These are phyloP conservation scores for Fusarium illudens DNA, from an alignment of 2,329 filamentous ascomycete genomes.

Conservation along the genomic window DNA sequence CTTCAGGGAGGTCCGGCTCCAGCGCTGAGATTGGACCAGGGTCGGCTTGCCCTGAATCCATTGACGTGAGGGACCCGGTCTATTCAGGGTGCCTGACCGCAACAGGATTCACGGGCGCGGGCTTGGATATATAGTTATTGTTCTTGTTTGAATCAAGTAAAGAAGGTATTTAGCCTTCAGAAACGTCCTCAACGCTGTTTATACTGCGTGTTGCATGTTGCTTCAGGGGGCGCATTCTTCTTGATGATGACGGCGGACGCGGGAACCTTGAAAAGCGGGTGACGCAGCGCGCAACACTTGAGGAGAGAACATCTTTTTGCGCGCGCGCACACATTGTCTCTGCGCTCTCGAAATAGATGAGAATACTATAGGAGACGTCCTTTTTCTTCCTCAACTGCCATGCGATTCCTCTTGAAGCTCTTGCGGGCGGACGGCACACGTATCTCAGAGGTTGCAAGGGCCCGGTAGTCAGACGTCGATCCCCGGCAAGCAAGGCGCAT, in stretches of 20 bases:
- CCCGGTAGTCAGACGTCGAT: conserved; percentile 34
- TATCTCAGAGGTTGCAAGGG: conserved; percentile 33
- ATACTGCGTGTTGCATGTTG: conserved; percentile 5
- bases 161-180: conserved; percentile 4
- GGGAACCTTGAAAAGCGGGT: conserved; percentile 37
- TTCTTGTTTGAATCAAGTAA: conserved; percentile 1
- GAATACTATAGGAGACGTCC: neutral
- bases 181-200: conserved; percentile 1
- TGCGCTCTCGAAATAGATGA: neutral
- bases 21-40: conserved; percentile 31
- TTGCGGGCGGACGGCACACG: conserved; percentile 21
- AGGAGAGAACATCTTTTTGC: conserved; percentile 3
- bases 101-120: neutral
- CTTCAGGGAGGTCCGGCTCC: conserved; percentile 10
- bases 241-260: conserved; percentile 12
- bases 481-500: conserved; percentile 35
- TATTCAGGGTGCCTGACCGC: conserved; percentile 15
- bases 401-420: conserved; percentile 20
- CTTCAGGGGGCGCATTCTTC: conserved; percentile 30
- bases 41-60: conserved; percentile 34
- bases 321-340: conserved; percentile 15
- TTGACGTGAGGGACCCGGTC: conserved; percentile 14
- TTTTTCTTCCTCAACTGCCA: conserved; percentile 1
- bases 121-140: conserved; percentile 5
- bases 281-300: conserved; percentile 21